These are phyloP conservation scores for Globisporangium polare DNA, from an alignment of 352 stramenopile genomes.

Conservation along the genomic window DNA sequence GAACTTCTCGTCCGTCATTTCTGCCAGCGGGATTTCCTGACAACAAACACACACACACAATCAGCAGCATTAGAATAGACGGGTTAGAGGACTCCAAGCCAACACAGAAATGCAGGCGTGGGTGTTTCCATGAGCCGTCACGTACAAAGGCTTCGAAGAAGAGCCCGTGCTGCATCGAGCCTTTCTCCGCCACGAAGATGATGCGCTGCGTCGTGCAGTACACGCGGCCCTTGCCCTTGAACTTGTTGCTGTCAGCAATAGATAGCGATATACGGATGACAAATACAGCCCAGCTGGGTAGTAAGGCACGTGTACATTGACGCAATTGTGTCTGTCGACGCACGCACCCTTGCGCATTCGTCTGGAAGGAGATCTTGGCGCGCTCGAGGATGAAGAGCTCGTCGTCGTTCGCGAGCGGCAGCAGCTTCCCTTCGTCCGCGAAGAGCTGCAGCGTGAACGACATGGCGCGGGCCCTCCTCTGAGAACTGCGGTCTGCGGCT, in stretches of 20 bases:
- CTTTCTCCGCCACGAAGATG: slow-evolving; percentile 81
- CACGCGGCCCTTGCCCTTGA: slow-evolving; percentile 74
- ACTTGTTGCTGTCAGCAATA: slow-evolving; percentile 30
- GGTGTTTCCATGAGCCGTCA: too few relatives aligned
- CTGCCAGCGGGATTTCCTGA: slow-evolving; percentile 69
- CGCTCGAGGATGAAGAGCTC: slow-evolving; percentile 84
- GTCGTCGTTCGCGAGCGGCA: slow-evolving; percentile 75
- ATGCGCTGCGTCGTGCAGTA: slow-evolving; percentile 86
- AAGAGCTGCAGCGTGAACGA: slow-evolving; percentile 76
- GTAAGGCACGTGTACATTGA: too few relatives aligned
- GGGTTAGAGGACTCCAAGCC: too few relatives aligned
- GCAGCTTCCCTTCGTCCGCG: slow-evolving; percentile 61
- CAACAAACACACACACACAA: background rate
- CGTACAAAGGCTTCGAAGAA: slow-evolving; percentile 76
- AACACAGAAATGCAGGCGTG: too few relatives aligned
- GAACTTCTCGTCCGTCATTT: slow-evolving; percentile 87
- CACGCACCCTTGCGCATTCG: slow-evolving; percentile 50
- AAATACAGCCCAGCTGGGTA: background rate
- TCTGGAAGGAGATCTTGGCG: slow-evolving; percentile 75
- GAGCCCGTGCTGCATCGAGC: slow-evolving; percentile 49
- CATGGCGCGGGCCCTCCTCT: slow-evolving; percentile 24
- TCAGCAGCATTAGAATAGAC: too few relatives aligned
- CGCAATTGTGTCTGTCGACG: background rate
- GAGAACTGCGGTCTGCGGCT: background rate
- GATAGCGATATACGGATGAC: too few relatives aligned